Conservation (phyloP, 805 yeast species). For the Metschnikowia amazonensis region DNA sequence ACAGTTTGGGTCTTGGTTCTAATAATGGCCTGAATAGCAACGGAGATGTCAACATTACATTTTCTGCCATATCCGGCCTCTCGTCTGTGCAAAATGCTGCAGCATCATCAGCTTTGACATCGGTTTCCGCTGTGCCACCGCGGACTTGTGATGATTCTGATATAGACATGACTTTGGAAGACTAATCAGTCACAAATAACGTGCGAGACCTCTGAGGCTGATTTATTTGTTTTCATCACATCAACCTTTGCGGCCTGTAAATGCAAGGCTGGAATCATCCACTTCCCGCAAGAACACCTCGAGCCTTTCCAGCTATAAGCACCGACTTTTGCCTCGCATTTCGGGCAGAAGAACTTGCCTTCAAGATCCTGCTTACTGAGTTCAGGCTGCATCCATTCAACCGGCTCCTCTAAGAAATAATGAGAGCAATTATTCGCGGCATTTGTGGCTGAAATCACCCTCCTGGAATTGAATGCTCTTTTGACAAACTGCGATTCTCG, state of each 20-base stretch:
- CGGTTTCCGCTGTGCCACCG: slow-evolving; percentile 19
- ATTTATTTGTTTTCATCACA: slow-evolving; percentile 33
- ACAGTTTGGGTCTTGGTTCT: slow-evolving; percentile 18
- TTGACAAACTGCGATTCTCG: slow-evolving; percentile 64
- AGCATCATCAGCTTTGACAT: slow-evolving; percentile 1
- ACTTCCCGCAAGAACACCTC: slow-evolving; percentile 88
- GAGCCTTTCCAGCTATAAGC: slow-evolving; percentile 94
- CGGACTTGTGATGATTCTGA: slow-evolving; percentile 31
- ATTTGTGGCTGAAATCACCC: slow-evolving; percentile 54
- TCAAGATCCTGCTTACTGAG: slow-evolving; percentile 71
- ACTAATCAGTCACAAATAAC: slow-evolving; percentile 7
- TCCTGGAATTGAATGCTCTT: slow-evolving; percentile 56
- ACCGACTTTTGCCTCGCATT: slow-evolving; percentile 82
- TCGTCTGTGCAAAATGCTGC: slow-evolving; percentile 4
- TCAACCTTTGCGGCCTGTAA: slow-evolving; percentile 80
- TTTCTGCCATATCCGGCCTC: slow-evolving; percentile 7
- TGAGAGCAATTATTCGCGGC: slow-evolving; percentile 73
- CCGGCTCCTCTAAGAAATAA: slow-evolving; percentile 74
- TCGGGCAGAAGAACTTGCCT: slow-evolving; percentile 83
- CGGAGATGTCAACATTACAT: slow-evolving; percentile 9
- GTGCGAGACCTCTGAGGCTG: neutral
- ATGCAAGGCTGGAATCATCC: slow-evolving; percentile 92
- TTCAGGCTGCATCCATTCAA: slow-evolving; percentile 87
- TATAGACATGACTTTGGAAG: slow-evolving; percentile 45
- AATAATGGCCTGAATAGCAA: slow-evolving; percentile 8